Evolutionary conservation across 768 basidiomycete species (phyloP), one percentile per base, ranked within the genome.

Genomic region (Favolaschia claudopus): DNA sequence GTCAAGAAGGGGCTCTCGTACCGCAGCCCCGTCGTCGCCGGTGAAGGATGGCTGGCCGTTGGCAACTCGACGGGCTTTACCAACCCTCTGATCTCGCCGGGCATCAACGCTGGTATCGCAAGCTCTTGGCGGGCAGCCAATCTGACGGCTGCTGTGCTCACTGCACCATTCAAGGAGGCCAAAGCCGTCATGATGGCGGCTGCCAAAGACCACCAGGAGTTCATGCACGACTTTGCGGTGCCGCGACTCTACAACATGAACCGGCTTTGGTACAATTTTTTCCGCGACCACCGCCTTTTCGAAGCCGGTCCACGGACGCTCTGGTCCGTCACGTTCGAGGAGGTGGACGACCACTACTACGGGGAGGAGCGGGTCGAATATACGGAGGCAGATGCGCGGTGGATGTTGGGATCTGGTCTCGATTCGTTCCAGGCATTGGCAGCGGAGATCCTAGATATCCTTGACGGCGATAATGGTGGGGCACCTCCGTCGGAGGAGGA

Each of bases 251-350:
- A 25, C 49, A 43, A 58, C 48, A 34, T 51, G 25, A 58, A 51
- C 20, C 57, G 39, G 8, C 13, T 49, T 2, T 58, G 57, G 57
- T 45, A 58, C 49, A 51, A 52, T 8, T 43, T 43, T 24, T 58
- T 58, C 43, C 49, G 57, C 25, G 57, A 58, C 57, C 57, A 58
- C 33, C 57, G 49, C 24, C 34, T 58, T 15, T 58, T 58, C 57
- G 57, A 58, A 19, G 37, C 42, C 3, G 12, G 39, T 17, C 36
- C 37, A 8, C 31, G 19, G 29, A 58, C 56, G 22, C 27, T 58
- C 38, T 58, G 56, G 56, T 22, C 39, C 6, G 46, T 27, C 5
- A 42, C 28, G 10, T 58, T 43, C 10, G 20, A 24, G 17, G 39
- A 24, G 12, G 48, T 58, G 39, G 47, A 58, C 9, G 40, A 50